Base-by-base conservation (phyloP, 495 filamentous ascomycete genomes). In the Penicillium subrubescens region DNA sequence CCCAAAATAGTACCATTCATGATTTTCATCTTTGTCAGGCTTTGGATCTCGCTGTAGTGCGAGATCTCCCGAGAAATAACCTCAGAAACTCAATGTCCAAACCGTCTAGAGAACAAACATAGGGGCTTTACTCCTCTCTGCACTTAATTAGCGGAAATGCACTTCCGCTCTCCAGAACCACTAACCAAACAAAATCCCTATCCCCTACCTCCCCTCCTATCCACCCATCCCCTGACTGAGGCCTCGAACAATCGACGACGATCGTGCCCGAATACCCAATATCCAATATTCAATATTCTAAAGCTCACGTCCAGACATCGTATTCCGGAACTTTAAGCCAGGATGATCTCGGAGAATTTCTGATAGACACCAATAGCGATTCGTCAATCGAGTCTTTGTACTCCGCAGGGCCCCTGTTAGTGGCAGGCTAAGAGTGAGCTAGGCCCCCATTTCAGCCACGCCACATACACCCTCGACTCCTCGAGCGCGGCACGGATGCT, bases 311-410 rank as follows among this genome's bases (percentile, higher is more conserved):
- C 17, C 15, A 19, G 43, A 21, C 43, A 46, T 21, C 43, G 8
- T 52, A 27, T 31, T 25, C 48, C 48, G 25, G 25, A 52, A 46
- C 31, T 41, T 27, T 35, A 37, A 43, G 19, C 14, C 54, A 65
- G 19, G 64, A n/a, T 57, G 67, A 71, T 69, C 67, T 72, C 67
- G 70, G 70, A 72, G 70, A 72, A 58, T 72, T 72, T 48, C 48
- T 56, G 50, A 51, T 17, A n/a, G 15, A 37, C 37, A 17, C 64
- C 60, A 59, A 25, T 59, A 15, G 25, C 54, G 12, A 48, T 48
- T 48, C 44, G 10, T 23, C 21, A 54, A 34, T 8, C 50, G 51
- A n/a, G 5, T 33, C 43, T 23, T 25, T 29, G 44, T 34, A 12
- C 55, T 59, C 27, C 54, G 33, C 50, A 31, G 34, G 27, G 58